phyloP scores from a whole-genome alignment of 257 asterid genomes.

The Asclepias syriaca region DNA sequence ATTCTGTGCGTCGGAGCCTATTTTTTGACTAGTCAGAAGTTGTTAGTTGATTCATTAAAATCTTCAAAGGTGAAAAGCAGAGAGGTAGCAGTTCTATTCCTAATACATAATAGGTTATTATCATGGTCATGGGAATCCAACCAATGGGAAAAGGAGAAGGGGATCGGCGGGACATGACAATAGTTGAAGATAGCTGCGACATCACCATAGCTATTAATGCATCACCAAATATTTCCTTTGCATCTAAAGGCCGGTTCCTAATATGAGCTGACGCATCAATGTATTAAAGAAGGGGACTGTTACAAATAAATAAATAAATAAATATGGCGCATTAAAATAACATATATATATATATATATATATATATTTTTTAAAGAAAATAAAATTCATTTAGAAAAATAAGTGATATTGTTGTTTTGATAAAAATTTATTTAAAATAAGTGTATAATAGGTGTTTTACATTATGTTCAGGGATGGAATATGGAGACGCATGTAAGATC shows the following conservation, averaged over 20 bases:
- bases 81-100: neutral
- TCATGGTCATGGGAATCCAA: no score
- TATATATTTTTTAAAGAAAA: no score
- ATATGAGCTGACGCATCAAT: neutral
- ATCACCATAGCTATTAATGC: neutral
- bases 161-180: neutral
- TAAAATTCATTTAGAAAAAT: no score
- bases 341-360: no score
- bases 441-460: no score
- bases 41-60: neutral
- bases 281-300: neutral
- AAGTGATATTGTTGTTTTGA: no score
- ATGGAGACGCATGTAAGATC: neutral
- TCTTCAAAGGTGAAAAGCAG: neutral
- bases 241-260: constrained; percentile 17
- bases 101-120: no score
- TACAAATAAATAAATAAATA: no score
- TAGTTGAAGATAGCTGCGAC: constrained; percentile 17
- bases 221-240: constrained; percentile 6
- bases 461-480: neutral
- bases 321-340: neutral
- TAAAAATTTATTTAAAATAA: no score
- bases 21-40: neutral
- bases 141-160: constrained; percentile 4
- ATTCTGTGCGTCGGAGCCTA: neutral